A percentile compares a stretch with the other conserved stretches of the same genome.
Evolutionary conservation across 2,329 filamentous ascomycete species (phyloP).

Genomic region (Aspergillus sp.): DNA sequence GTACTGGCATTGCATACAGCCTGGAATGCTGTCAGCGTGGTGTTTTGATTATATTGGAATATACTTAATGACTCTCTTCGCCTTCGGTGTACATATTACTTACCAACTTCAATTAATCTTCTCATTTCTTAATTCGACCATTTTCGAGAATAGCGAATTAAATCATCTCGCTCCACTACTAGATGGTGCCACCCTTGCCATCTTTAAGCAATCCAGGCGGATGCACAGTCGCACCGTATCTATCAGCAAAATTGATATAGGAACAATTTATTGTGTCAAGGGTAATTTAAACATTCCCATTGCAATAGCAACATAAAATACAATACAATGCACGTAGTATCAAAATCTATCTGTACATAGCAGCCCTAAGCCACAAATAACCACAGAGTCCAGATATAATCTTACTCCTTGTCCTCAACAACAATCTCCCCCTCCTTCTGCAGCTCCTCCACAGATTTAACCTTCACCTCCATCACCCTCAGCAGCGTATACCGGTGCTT

Average conservation of each 20-base stretch:
- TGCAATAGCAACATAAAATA: slow-evolving; percentile 10
- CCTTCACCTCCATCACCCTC: slow-evolving; percentile 76
- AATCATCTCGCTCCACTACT: background rate
- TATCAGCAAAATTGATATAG: too few relatives aligned
- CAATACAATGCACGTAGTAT: slow-evolving; percentile 1
- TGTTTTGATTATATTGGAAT: slow-evolving; percentile 14
- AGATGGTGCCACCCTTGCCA: background rate
- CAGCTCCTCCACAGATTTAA: slow-evolving; percentile 60
- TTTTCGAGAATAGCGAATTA: background rate
- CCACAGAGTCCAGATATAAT: background rate
- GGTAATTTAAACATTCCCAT: background rate
- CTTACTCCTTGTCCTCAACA: slow-evolving; percentile 28
- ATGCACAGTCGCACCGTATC: too few relatives aligned
- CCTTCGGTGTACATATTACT: slow-evolving; percentile 8
- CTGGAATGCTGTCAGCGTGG: slow-evolving; percentile 8
- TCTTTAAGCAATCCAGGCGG: too few relatives aligned
- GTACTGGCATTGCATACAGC: slow-evolving; percentile 19
- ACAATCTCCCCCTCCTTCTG: slow-evolving; percentile 41
- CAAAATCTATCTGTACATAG: slow-evolving; percentile 7
- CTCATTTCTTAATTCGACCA: background rate
- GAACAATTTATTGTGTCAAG: background rate
- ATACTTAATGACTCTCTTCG: slow-evolving; percentile 7
- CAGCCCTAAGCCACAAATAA: background rate
- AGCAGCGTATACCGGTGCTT: slow-evolving; percentile 90
- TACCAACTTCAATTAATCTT: background rate